phyloP scores from a whole-genome alignment of 2,329 filamentous ascomycete species.

The Penicillium sclerotigenum region DNA sequence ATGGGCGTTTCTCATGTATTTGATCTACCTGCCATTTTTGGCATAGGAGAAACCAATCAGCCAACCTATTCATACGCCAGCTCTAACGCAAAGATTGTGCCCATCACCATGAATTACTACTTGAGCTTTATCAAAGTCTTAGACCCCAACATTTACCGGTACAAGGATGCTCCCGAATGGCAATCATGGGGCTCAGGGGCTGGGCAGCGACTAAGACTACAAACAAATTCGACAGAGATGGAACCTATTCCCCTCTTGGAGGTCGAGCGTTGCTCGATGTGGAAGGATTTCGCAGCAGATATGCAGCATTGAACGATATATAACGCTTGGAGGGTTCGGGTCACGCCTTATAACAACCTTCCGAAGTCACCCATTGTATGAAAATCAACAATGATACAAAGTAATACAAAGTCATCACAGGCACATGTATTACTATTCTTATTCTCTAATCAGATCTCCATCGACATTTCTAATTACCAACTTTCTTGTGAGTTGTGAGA shows the following conservation, averaged over 20 bases:
- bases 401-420: neutral
- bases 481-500: neutral
- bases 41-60: slow-evolving; percentile 14
- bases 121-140: slow-evolving; percentile 25
- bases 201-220: slow-evolving; percentile 17
- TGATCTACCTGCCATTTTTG: slow-evolving; percentile 30
- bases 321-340: neutral
- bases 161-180: slow-evolving; percentile 19
- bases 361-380: neutral
- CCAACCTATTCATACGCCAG: slow-evolving; percentile 28
- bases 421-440: neutral
- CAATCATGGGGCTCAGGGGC: slow-evolving; percentile 13
- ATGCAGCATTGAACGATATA: slow-evolving; percentile 17
- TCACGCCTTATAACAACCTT: neutral
- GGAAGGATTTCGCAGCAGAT: slow-evolving; percentile 9
- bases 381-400: neutral
- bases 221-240: slow-evolving; percentile 23
- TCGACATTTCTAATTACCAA: neutral
- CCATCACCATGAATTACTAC: slow-evolving; percentile 27
- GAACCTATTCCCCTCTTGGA: slow-evolving; percentile 16
- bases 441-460: neutral
- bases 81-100: slow-evolving; percentile 27
- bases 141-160: slow-evolving; percentile 20
- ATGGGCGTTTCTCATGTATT: slow-evolving; percentile 41
- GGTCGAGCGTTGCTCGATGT: slow-evolving; percentile 17